Conservation (phyloP, 2,329 filamentous ascomycete genomes). For the Fusarium armeniacum region DNA sequence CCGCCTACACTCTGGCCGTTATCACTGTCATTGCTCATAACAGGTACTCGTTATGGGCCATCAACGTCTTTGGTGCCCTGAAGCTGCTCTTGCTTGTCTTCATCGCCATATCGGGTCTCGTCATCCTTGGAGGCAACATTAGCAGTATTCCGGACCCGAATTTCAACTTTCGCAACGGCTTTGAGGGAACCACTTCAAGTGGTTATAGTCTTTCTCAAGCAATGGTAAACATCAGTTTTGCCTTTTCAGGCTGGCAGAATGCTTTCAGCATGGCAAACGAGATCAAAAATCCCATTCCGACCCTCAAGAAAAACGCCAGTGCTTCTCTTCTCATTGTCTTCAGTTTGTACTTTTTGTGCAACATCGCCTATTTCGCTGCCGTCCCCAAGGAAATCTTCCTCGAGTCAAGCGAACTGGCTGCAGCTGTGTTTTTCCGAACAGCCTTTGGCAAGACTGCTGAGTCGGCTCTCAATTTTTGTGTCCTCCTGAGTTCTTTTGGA, state of each 20-base stretch:
- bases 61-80: slow-evolving; percentile 69
- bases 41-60: slow-evolving; percentile 67
- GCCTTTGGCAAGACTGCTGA: slow-evolving; percentile 66
- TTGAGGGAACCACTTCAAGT: slow-evolving; percentile 54
- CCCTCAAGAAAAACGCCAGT: slow-evolving; percentile 64
- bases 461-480: slow-evolving; percentile 67
- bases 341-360: slow-evolving; percentile 69
- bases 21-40: slow-evolving; percentile 70
- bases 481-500: slow-evolving; percentile 70
- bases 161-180: slow-evolving; percentile 56
- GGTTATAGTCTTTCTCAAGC: slow-evolving; percentile 61
- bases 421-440: slow-evolving; percentile 70
- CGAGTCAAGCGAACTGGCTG: slow-evolving; percentile 66
- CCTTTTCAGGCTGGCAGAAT: slow-evolving; percentile 71
- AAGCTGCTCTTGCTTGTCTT: slow-evolving; percentile 75
- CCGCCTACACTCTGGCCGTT: slow-evolving; percentile 71
- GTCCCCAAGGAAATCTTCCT: slow-evolving; percentile 68
- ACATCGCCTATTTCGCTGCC: slow-evolving; percentile 72
- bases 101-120: slow-evolving; percentile 71
- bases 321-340: slow-evolving; percentile 66
- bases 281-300: slow-evolving; percentile 71
- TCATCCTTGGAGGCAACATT: slow-evolving; percentile 65
- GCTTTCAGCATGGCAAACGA: slow-evolving; percentile 74
- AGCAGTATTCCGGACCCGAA: slow-evolving; percentile 51
- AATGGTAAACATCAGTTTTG: slow-evolving; percentile 70